Evolutionary conservation across 164 flowering plant genomes (phyloP).

Genomic region (Stephania japonica): DNA sequence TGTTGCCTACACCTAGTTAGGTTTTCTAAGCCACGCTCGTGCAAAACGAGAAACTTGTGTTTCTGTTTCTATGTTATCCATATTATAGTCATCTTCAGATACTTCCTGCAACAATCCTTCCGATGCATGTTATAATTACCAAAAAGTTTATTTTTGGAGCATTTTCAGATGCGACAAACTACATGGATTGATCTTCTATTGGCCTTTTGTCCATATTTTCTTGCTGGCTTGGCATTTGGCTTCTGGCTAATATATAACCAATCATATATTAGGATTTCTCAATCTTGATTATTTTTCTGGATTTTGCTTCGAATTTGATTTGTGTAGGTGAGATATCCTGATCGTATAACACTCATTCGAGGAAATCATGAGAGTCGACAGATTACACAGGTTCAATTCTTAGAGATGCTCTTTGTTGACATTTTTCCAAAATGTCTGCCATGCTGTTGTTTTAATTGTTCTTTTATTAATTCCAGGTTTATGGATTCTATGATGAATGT

Average conservation of each 20-base stretch:
- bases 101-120: neutral
- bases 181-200: neutral
- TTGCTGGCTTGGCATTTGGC: too few species aligned
- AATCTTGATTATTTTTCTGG: neutral
- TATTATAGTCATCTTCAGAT: neutral
- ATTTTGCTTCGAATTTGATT: conserved; percentile 5
- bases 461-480: conserved; percentile 52
- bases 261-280: too few species aligned
- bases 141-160: neutral
- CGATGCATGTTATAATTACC: neutral
- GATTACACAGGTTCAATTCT: conserved; percentile 77
- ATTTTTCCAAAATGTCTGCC: conserved; percentile 1
- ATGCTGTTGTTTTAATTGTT: conserved; percentile 5
- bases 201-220: neutral
- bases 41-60: neutral
- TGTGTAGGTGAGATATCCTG: conserved; percentile 92
- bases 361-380: conserved; percentile 99
- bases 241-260: too few species aligned
- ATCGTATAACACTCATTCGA: conserved; percentile 93
- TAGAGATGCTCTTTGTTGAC: neutral
- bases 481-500: conserved; percentile 98
- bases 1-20: too few species aligned
- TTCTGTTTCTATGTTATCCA: neutral
- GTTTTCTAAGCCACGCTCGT: too few species aligned
- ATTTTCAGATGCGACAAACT: neutral